phyloP scores from a whole-genome alignment of 1,139 yeast species.

The Yamadazyma spencermartinsiae region DNA sequence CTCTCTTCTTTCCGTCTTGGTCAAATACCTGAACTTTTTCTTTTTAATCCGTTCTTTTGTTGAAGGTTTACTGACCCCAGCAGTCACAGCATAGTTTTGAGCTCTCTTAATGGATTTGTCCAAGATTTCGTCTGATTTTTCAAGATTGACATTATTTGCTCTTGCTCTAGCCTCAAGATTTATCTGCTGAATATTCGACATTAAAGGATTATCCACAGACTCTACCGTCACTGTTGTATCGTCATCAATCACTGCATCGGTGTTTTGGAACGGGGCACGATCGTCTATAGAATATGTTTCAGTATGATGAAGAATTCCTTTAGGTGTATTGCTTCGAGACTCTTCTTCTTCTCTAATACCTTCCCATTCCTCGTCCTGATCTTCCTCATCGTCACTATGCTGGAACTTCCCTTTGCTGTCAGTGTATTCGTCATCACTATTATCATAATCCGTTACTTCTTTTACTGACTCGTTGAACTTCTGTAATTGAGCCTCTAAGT shows the following conservation, averaged over 20 bases:
- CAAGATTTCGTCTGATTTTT: slow-evolving; percentile 58
- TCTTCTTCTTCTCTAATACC: neutral
- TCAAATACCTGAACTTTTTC: slow-evolving; percentile 84
- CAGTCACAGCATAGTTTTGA: slow-evolving; percentile 66
- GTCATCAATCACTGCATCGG: slow-evolving; percentile 48
- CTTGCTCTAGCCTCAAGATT: slow-evolving; percentile 56
- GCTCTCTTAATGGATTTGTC: slow-evolving; percentile 69
- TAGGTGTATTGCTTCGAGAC: slow-evolving; percentile 15
- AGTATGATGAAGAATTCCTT: slow-evolving; percentile 42
- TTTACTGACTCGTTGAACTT: slow-evolving; percentile 57
- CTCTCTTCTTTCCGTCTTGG: slow-evolving; percentile 73
- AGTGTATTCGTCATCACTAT: slow-evolving; percentile 36
- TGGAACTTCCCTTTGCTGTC: slow-evolving; percentile 22
- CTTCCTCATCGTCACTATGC: slow-evolving; percentile 16
- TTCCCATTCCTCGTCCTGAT: slow-evolving; percentile 20
- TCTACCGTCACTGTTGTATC: slow-evolving; percentile 68
- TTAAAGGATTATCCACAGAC: slow-evolving; percentile 49
- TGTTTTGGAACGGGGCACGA: slow-evolving; percentile 35
- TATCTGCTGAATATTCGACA: slow-evolving; percentile 29
- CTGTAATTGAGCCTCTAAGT: slow-evolving; percentile 61
- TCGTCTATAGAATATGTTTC: slow-evolving; percentile 47
- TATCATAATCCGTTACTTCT: slow-evolving; percentile 35
- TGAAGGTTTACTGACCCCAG: slow-evolving; percentile 50
- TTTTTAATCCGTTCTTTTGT: slow-evolving; percentile 40
- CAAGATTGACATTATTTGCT: slow-evolving; percentile 62